These are phyloP conservation scores for Aphanomyces euteiches DNA, from an alignment of 352 stramenopile species.

Conservation along the genomic window DNA sequence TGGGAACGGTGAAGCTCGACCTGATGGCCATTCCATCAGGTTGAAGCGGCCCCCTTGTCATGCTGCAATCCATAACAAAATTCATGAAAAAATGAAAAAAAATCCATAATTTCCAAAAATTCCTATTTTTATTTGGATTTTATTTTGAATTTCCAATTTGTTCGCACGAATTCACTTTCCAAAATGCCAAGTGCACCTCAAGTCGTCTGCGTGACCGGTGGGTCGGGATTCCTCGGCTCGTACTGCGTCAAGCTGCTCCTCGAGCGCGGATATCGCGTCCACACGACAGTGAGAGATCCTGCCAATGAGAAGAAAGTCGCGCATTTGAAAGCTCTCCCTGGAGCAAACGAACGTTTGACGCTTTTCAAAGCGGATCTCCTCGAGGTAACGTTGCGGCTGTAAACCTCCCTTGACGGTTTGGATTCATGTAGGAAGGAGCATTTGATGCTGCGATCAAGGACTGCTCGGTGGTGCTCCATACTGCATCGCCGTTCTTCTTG, in stretches of 20 bases:
- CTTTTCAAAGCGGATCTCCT: constrained; percentile 39
- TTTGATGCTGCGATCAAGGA: constrained; percentile 37
- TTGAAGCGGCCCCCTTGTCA: too few relatives aligned
- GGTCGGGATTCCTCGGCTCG: constrained; percentile 30
- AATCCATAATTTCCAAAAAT: too few relatives aligned
- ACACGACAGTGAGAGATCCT: constrained; percentile 27
- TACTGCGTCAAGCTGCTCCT: constrained; percentile 29
- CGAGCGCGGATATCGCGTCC: constrained; percentile 28
- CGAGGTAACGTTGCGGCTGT: constrained; percentile 5
- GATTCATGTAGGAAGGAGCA: constrained; percentile 21
- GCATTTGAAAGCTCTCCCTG: constrained; percentile 28
- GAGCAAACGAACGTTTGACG: constrained; percentile 30
- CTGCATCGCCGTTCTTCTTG: constrained; percentile 38
- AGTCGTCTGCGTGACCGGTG: constrained; percentile 31
- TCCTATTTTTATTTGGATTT: too few relatives aligned
- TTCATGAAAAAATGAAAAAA: too few relatives aligned
- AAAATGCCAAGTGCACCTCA: neutral
- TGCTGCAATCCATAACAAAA: too few relatives aligned
- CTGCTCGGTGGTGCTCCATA: constrained; percentile 37
- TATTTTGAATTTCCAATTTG: too few relatives aligned
- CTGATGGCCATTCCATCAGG: too few relatives aligned
- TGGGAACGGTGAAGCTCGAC: too few relatives aligned
- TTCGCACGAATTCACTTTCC: constrained; percentile 8
- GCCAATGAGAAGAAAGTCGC: constrained; percentile 21
- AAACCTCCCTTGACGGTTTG: neutral